Evolutionary conservation across 2,329 filamentous ascomycete genomes (phyloP), one percentile per base, ranked within the genome.

Genomic region (Elsinoe necatrix): DNA sequence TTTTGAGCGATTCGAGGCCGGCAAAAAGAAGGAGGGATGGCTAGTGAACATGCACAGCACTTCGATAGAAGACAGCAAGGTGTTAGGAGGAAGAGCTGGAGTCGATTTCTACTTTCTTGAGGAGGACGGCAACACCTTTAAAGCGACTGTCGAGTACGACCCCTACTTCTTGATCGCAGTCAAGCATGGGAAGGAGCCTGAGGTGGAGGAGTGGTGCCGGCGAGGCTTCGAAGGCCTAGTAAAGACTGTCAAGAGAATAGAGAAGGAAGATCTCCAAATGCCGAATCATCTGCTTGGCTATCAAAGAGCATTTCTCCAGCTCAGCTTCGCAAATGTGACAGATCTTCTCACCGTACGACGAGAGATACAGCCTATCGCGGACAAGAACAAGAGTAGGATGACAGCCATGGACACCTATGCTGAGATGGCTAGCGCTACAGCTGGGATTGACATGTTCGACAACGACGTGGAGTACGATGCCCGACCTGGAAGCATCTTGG

Each of bases 371-470:
- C 93, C 93, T 0, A 81, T 98, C 68, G 93, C 92, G 12, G 90
- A 96, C 73, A 95, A 89, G 75, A 98, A 98, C 70, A 95, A 87
- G 76, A 95, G 93, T 74, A 92, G 89, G 64, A 85, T 95, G 79
- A 90, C 89, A 75, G 89, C 91, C 54, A 95, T 97, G 87, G 93
- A 98, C 76, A 91, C 92, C 62, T 98, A 98, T 76, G 91, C 91
- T 41, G 93, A 98, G 76, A 90, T 97, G 67, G 89, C 89, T n/a
- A 89, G 85, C 65, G 82, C 82, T 41, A 90, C 85, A 69, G 85
- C 84, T 70, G 86, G 87, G 61, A 92, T 96, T 68, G 93, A 98
- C 75, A 85, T 97, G 68, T 97, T 95, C 82, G 92, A 97, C 71
- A 83, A 87, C 70, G 81, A 87, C 80, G 55, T 62, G 23, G 82